Evolutionary conservation across 2,329 filamentous ascomycete genomes (phyloP).

Genomic region (Escovopsis weberi): DNA sequence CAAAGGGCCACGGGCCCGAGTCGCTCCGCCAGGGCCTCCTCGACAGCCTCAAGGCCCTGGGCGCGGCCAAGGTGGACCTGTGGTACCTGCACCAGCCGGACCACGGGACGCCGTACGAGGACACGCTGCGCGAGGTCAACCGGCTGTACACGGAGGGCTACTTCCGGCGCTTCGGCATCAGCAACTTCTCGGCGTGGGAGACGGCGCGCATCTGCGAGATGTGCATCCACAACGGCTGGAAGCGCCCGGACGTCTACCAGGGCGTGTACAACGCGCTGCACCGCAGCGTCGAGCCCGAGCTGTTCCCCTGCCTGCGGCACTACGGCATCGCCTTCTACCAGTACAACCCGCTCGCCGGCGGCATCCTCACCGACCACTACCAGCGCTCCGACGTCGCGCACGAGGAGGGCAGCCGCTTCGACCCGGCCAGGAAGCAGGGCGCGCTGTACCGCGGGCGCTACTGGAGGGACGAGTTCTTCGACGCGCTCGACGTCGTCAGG

Average conservation of each 20-base stretch:
- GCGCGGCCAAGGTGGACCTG: constrained; percentile 8
- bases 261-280: constrained; percentile 44
- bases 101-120: constrained; percentile 46
- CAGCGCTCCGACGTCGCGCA: constrained; percentile 1
- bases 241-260: constrained; percentile 58
- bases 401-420: constrained; percentile 5
- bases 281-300: constrained; percentile 48
- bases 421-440: constrained; percentile 2
- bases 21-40: not conserved
- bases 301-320: constrained; percentile 48
- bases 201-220: constrained; percentile 60
- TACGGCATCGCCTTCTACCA: constrained; percentile 56
- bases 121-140: constrained; percentile 54
- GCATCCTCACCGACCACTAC: constrained; percentile 51
- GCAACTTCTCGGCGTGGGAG: constrained; percentile 63
- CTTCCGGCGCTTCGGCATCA: constrained; percentile 55
- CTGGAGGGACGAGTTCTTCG: constrained; percentile 6
- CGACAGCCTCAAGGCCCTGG: constrained; percentile 4
- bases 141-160: constrained; percentile 57
- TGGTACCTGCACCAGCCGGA: constrained; percentile 35
- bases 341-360: constrained; percentile 60
- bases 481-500: constrained; percentile 3
- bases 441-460: constrained; percentile 3
- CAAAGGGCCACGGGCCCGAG: not conserved
- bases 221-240: constrained; percentile 53